Base-by-base conservation (phyloP, 352 stramenopile genomes). In the Phytopythium helicoides region DNA sequence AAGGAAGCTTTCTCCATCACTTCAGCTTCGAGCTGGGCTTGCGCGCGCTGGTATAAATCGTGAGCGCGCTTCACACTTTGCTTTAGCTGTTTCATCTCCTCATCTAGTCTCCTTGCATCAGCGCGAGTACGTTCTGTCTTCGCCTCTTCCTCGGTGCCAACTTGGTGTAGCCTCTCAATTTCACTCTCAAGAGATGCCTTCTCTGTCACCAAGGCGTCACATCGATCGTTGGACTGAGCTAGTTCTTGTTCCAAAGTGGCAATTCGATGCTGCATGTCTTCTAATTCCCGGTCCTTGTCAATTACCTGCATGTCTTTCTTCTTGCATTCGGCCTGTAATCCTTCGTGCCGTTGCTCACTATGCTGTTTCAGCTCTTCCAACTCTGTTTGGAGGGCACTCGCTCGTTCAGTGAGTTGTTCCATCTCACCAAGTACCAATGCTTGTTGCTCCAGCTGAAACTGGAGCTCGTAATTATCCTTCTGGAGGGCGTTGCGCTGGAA, bases 391-490 rank as follows among this genome's bases (percentile, higher is more conserved):
- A 87, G 55, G 12, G 66, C 62, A 21, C 62, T 47, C 11, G 64
- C 58, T 25, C 73, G 80, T 16, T 64, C 53, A 9, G 44, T 38
- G 2, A 85, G 40, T 40, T 45, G 23, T 3, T 75, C 62, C 68
- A 84, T 76, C 19, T 89, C 66, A 38, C 68, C 66, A 16, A 90
- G 67, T 15, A 66, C 62, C 25, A 36, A 55, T 3, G 66, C 68
- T 16, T 87, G 79, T 28, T 86, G 62, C 47, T 91, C 75, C 0
- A 91, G 38, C 45, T 86, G 68, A 45, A 72, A 80, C 51, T 91
- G 80, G 11, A 89, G 71, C 23, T 85, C 77, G 50, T 89, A 87
- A 48, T 86, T 89, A 21, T 91, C 77, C 46, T 87, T 83, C 39
- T 91, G 80, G 18, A 91, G 60, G 21, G 73, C 56, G 33, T 85